Percentiles rank a stretch among this genome's conserved stretches.
phyloP scores from a whole-genome alignment of 75 land plant genomes.

The Cryptomeria japonica region DNA sequence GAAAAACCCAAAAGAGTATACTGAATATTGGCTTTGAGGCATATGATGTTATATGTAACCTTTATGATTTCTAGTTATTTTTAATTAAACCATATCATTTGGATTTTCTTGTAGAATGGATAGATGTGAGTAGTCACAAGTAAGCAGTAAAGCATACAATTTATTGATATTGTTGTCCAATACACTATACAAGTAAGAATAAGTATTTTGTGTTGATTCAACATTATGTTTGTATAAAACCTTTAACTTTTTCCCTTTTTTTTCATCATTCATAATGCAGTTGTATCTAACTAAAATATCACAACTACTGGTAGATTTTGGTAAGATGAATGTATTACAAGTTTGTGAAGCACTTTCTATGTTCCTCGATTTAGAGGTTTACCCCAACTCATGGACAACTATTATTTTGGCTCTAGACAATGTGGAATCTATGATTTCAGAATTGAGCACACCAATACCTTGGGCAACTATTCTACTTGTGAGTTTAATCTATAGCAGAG shows the following conservation, averaged over 20 bases:
- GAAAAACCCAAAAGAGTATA: no score
- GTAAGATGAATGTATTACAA: no score
- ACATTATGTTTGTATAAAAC: no score
- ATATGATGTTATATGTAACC: not conserved
- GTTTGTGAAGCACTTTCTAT: not conserved
- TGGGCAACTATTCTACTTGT: no score
- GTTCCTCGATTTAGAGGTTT: slow-evolving; percentile 51
- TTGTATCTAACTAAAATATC: not conserved
- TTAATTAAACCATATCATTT: not conserved
- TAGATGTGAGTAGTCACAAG: slow-evolving; percentile 73
- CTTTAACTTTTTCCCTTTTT: not conserved
- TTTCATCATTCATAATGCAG: not conserved
- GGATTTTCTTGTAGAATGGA: slow-evolving; percentile 52
- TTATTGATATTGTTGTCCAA: slow-evolving; percentile 73
- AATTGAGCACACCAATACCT: no score
- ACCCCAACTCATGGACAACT: slow-evolving; percentile 77
- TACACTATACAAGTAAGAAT: slow-evolving; percentile 69
- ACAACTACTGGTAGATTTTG: no score
- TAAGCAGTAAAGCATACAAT: slow-evolving; percentile 62
- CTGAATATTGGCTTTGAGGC: no score
- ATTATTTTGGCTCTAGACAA: slow-evolving; percentile 76
- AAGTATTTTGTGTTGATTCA: not conserved
- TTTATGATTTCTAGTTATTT: not conserved
- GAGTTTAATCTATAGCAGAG: no score
- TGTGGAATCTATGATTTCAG: slow-evolving; percentile 74